A percentile compares a stretch with the other conserved stretches of the same genome.
Evolutionary conservation across 2,329 filamentous ascomycete genomes (phyloP).

Genomic region (Chaetomium sp.): DNA sequence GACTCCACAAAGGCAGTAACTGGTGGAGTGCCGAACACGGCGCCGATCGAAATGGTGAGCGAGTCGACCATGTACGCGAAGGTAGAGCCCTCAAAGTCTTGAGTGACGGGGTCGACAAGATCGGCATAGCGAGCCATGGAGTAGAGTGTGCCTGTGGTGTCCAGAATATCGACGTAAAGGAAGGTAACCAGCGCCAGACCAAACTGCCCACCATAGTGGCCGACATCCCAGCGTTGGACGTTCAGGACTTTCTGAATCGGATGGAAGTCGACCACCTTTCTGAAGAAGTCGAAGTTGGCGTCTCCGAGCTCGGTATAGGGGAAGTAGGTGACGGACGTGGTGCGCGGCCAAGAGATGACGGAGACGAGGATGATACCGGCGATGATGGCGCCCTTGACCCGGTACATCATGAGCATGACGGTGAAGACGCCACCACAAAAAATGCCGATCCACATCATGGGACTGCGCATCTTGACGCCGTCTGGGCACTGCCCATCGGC

Average conservation of each 20-base stretch:
- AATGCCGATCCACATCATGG: slow-evolving; percentile 84
- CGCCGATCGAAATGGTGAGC: slow-evolving; percentile 74
- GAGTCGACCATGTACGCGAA: slow-evolving; percentile 81
- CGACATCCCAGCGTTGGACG: slow-evolving; percentile 74
- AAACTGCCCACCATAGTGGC: slow-evolving; percentile 71
- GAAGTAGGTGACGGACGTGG: slow-evolving; percentile 77
- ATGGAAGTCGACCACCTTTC: slow-evolving; percentile 82
- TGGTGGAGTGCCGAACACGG: slow-evolving; percentile 74
- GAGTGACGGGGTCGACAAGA: slow-evolving; percentile 76
- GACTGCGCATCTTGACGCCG: slow-evolving; percentile 75
- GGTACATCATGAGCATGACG: slow-evolving; percentile 78
- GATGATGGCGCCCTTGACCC: slow-evolving; percentile 85
- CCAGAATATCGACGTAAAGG: slow-evolving; percentile 86
- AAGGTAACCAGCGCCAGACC: slow-evolving; percentile 85
- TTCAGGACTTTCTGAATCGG: slow-evolving; percentile 68
- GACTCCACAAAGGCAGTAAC: slow-evolving; percentile 88
- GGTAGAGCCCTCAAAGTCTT: slow-evolving; percentile 85
- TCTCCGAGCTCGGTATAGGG: slow-evolving; percentile 71
- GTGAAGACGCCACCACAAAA: slow-evolving; percentile 84
- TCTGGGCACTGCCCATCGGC: slow-evolving; percentile 60
- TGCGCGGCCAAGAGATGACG: slow-evolving; percentile 84
- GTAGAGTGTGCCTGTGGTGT: slow-evolving; percentile 83
- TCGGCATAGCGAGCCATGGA: slow-evolving; percentile 85
- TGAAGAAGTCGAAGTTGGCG: slow-evolving; percentile 80
- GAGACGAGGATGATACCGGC: slow-evolving; percentile 80